Evolutionary conservation across 1,284 basidiomycete species (phyloP).

Genomic region (Moesziomyces parantarcticus): DNA sequence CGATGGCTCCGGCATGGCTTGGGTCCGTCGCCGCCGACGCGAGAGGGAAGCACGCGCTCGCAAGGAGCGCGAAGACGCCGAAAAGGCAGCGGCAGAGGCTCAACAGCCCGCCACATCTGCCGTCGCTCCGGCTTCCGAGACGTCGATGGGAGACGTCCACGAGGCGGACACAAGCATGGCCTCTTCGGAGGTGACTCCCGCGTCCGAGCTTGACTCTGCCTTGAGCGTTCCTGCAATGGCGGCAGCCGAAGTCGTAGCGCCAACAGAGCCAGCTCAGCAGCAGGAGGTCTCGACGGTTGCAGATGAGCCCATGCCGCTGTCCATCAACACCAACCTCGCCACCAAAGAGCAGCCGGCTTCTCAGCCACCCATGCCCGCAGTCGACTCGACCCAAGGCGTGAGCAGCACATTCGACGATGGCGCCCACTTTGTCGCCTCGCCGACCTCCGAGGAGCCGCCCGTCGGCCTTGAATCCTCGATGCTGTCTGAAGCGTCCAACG

Average conservation of each 20-base stretch:
- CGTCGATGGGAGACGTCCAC: no score
- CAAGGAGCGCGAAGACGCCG: constrained; percentile 26
- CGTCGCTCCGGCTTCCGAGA: no score
- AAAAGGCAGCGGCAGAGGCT: constrained; percentile 13
- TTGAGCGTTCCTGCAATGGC: no score
- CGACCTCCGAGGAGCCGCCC: constrained; percentile 12
- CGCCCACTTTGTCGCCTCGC: constrained; percentile 14
- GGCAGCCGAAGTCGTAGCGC: constrained; percentile 1
- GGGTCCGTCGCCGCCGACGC: constrained; percentile 41
- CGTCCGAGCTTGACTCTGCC: no score
- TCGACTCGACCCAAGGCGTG: constrained; percentile 16
- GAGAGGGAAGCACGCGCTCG: constrained; percentile 39
- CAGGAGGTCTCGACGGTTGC: background rate
- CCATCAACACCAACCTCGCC: constrained; percentile 1
- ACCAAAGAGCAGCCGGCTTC: constrained; percentile 1
- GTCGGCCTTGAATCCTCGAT: constrained; percentile 20
- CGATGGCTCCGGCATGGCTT: constrained; percentile 48
- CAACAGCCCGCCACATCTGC: no score
- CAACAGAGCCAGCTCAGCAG: background rate
- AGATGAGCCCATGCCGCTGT: constrained; percentile 33
- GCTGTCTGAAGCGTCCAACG: constrained; percentile 16
- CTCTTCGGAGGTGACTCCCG: no score
- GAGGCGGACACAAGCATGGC: no score
- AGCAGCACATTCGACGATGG: constrained; percentile 3
- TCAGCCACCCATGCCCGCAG: constrained; percentile 9